Conservation (phyloP, 768 basidiomycete species). For the Lactifluus volemus region DNA sequence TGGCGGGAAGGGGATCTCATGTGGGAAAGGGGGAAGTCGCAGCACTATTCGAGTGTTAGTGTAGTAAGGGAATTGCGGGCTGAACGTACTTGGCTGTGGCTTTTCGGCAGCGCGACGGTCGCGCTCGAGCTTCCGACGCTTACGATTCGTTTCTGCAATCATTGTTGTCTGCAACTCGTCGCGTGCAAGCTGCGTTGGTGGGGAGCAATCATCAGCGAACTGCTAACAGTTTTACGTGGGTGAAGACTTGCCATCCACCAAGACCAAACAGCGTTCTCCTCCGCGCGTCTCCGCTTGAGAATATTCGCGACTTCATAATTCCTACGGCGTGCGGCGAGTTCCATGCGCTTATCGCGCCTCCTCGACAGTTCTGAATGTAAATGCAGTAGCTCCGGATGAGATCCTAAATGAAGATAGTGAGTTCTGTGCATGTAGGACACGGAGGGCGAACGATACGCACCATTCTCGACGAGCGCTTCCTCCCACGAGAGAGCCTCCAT, state of each 20-base stretch:
- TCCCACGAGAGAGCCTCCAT: constrained; percentile 90
- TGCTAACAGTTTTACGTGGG: not conserved
- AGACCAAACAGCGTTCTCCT: constrained; percentile 76
- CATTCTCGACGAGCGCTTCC: constrained; percentile 67
- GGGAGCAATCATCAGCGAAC: not conserved
- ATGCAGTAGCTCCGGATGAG: constrained; percentile 81
- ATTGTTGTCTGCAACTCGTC: constrained; percentile 79
- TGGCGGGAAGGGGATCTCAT: constrained; percentile 45
- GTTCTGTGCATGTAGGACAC: not conserved
- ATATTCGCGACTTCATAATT: constrained; percentile 58
- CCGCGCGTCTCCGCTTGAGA: constrained; percentile 50
- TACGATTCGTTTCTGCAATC: constrained; percentile 84
- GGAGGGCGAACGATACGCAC: constrained; percentile 35
- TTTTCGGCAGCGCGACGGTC: constrained; percentile 73
- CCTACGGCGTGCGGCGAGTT: constrained; percentile 69
- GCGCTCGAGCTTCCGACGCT: constrained; percentile 75
- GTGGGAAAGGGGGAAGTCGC: constrained; percentile 48
- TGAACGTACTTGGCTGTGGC: constrained; percentile 57
- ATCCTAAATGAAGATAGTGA: constrained; percentile 36
- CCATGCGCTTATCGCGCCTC: constrained; percentile 72
- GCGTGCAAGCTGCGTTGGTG: constrained; percentile 51
- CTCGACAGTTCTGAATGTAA: constrained; percentile 71
- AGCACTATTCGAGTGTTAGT: constrained; percentile 35
- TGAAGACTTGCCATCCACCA: constrained; percentile 52
- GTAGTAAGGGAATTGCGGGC: not conserved